phyloP scores from a whole-genome alignment of 768 basidiomycete species.

The Mycena galericulata region DNA sequence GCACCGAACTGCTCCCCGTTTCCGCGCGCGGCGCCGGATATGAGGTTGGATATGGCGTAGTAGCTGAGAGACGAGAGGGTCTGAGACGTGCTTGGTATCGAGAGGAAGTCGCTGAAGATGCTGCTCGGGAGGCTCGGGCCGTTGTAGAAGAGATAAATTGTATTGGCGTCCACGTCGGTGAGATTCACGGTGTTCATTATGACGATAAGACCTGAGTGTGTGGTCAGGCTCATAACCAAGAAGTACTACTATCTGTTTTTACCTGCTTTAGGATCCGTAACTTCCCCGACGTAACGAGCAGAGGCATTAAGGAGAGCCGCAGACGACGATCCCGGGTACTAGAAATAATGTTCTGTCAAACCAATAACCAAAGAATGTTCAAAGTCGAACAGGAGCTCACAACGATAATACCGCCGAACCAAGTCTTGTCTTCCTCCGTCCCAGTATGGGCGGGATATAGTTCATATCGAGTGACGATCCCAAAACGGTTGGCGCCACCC shows the following conservation, averaged over 20 bases:
- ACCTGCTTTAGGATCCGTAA: conserved; percentile 53
- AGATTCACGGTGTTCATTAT: conserved; percentile 39
- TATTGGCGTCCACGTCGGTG: conserved; percentile 38
- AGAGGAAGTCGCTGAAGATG: conserved; percentile 53
- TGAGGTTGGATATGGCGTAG: conserved; percentile 37
- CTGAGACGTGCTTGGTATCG: conserved; percentile 50
- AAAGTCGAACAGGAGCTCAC: conserved; percentile 44
- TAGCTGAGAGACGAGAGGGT: conserved; percentile 36
- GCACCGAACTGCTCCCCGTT: conserved; percentile 50
- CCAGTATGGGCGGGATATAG: conserved; percentile 54
- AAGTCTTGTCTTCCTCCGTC: conserved; percentile 49
- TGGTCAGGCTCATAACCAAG: conserved; percentile 16
- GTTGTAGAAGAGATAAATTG: conserved; percentile 50
- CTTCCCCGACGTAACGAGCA: conserved; percentile 49
- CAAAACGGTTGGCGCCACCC: conserved; percentile 58
- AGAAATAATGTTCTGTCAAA: neutral
- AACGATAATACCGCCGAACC: conserved; percentile 52
- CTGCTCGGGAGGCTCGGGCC: conserved; percentile 46
- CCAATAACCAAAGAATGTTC: neutral
- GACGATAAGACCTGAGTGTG: conserved; percentile 31
- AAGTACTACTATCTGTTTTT: no score
- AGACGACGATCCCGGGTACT: conserved; percentile 44
- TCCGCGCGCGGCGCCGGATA: conserved; percentile 43
- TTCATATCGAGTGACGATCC: conserved; percentile 58
- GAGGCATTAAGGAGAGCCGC: conserved; percentile 50